phyloP scores from a whole-genome alignment of 2,329 filamentous ascomycete species.

The Endocalyx cinctus region DNA sequence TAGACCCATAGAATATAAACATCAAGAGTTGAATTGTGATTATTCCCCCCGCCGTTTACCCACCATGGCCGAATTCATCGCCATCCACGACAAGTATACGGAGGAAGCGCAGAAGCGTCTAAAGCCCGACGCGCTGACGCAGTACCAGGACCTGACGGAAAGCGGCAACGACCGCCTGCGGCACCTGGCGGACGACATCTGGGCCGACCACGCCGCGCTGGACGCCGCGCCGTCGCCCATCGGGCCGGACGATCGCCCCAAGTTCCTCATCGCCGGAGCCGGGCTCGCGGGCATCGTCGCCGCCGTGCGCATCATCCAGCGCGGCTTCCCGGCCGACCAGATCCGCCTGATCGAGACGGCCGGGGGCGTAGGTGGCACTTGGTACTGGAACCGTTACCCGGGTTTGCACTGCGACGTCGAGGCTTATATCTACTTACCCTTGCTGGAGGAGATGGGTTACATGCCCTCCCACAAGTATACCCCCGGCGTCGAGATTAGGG shows the following conservation, averaged over 20 bases:
- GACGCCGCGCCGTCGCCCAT: conserved; percentile 19
- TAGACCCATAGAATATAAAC: no score
- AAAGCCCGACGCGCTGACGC: conserved; percentile 20
- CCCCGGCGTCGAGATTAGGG: conserved; percentile 34
- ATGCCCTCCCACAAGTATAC: conserved; percentile 46
- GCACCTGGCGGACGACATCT: conserved; percentile 24
- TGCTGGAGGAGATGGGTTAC: conserved; percentile 56
- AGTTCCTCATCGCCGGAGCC: conserved; percentile 25
- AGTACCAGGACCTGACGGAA: conserved; percentile 17
- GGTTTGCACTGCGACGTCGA: conserved; percentile 55
- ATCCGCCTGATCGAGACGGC: conserved; percentile 38
- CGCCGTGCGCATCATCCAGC: conserved; percentile 29
- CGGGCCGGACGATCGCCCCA: conserved; percentile 16
- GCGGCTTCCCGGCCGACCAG: conserved; percentile 30
- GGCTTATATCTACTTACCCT: conserved; percentile 54
- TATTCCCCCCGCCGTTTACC: background rate
- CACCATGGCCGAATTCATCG: background rate
- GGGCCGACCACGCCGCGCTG: conserved; percentile 24
- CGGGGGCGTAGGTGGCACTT: conserved; percentile 45
- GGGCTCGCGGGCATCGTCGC: conserved; percentile 20
- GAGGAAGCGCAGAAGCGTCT: conserved; percentile 23
- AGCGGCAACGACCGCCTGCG: conserved; percentile 23
- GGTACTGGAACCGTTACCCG: conserved; percentile 49
- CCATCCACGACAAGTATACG: background rate
- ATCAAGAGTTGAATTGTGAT: no score